These are phyloP conservation scores for Phialophora tarda DNA, from an alignment of 2,329 filamentous ascomycete species.

Conservation along the genomic window DNA sequence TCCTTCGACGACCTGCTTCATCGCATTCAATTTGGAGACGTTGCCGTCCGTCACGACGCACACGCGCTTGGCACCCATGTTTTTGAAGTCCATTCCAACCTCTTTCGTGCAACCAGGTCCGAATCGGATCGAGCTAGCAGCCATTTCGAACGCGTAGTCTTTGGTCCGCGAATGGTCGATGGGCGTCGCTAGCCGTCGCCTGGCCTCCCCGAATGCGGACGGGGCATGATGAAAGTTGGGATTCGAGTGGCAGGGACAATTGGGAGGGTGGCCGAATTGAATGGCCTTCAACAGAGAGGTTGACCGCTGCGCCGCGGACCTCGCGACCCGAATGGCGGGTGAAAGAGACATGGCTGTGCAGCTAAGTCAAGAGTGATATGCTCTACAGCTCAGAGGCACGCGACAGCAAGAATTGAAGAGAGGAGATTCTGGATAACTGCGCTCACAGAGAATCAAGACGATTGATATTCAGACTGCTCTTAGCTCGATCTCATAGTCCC, in stretches of 20 bases:
- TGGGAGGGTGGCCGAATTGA: conserved; percentile 84
- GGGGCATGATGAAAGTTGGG: conserved; percentile 70
- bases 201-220: conserved; percentile 59
- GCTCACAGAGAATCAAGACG: neutral
- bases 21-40: conserved; percentile 80
- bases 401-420: neutral
- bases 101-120: conserved; percentile 92
- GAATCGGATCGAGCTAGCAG: conserved; percentile 90
- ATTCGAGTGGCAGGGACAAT: conserved; percentile 91
- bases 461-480: neutral
- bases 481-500: neutral
- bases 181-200: conserved; percentile 74
- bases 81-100: conserved; percentile 96
- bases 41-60: conserved; percentile 89
- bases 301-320: conserved; percentile 54
- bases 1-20: conserved; percentile 85
- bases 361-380: neutral
- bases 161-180: conserved; percentile 74
- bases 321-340: conserved; percentile 52
- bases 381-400: neutral
- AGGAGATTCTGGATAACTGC: neutral
- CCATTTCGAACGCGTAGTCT: conserved; percentile 99
- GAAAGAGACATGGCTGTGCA: conserved; percentile 43
- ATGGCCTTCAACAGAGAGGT: conserved; percentile 79
- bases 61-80: conserved; percentile 84